Conservation (phyloP, 371 early-diverging fungal species). For the Apophysomyces ossiformis region DNA sequence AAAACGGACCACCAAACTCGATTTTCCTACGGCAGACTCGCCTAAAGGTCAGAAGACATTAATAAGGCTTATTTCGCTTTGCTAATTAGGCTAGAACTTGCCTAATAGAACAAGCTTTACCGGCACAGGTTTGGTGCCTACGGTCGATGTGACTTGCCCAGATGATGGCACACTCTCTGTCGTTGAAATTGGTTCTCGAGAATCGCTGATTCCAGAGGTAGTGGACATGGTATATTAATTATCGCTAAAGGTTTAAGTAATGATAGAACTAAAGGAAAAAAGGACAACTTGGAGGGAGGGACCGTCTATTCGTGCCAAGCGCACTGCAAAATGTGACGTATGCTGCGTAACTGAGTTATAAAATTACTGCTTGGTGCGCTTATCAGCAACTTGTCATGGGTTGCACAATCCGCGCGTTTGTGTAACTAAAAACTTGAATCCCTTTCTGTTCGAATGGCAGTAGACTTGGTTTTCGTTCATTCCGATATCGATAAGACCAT, state of each 20-base stretch:
- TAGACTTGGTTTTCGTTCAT: no score
- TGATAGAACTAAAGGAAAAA: no score
- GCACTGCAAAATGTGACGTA: no score
- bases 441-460: no score
- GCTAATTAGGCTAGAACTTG: background rate
- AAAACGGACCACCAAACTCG: conserved; percentile 84
- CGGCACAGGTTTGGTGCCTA: background rate
- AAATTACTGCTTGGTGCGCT: no score
- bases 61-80: background rate
- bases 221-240: background rate
- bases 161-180: background rate
- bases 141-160: background rate
- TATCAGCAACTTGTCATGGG: no score
- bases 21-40: conserved; percentile 89
- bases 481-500: no score
- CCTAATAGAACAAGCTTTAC: conserved; percentile 33
- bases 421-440: no score
- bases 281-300: no score
- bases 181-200: background rate
- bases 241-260: background rate
- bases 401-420: no score
- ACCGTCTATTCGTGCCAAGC: no score
- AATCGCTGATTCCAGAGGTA: background rate
- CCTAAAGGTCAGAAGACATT: conserved; percentile 47
- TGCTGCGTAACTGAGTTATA: no score